These are phyloP conservation scores for Leccinum sublutescens DNA, from an alignment of 768 basidiomycete species.

Conservation along the genomic window DNA sequence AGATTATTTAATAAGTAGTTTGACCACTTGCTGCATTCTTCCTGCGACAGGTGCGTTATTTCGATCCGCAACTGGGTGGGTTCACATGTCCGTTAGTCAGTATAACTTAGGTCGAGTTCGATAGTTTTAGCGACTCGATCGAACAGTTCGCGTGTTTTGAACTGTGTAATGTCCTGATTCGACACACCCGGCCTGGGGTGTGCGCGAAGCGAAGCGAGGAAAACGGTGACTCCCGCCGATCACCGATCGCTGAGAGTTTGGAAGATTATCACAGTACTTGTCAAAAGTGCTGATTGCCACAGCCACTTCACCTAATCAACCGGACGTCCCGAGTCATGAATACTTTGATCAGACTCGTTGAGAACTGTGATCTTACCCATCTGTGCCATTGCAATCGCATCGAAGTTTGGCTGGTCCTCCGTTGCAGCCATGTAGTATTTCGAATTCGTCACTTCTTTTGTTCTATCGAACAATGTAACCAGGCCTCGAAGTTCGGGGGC, in stretches of 20 bases:
- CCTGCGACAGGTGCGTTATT: slow-evolving; percentile 83
- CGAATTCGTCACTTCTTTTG: too few species aligned
- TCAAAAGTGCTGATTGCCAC: slow-evolving; percentile 78
- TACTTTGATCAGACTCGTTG: too few species aligned
- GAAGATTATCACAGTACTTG: slow-evolving; percentile 56
- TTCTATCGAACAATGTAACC: too few species aligned
- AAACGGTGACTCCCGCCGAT: slow-evolving; percentile 79
- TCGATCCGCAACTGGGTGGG: slow-evolving; percentile 37
- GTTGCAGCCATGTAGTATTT: too few species aligned
- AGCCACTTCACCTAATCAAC: slow-evolving; percentile 64
- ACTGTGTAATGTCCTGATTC: slow-evolving; percentile 61
- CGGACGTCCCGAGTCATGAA: neutral
- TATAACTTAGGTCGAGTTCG: slow-evolving; percentile 42
- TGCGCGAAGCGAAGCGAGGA: slow-evolving; percentile 85
- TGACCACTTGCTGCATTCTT: slow-evolving; percentile 46
- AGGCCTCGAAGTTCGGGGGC: too few species aligned
- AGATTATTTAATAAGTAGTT: slow-evolving; percentile 58
- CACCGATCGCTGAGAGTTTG: slow-evolving; percentile 63
- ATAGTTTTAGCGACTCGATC: slow-evolving; percentile 70
- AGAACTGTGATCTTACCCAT: too few species aligned
- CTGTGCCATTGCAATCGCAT: too few species aligned
- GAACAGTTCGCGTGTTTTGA: slow-evolving; percentile 76
- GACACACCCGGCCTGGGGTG: slow-evolving; percentile 78
- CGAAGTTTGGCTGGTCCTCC: too few species aligned
- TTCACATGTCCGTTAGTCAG: too few species aligned